These are phyloP conservation scores for Cochlearia excelsa DNA, from an alignment of 345 rosid species.

Conservation along the genomic window DNA sequence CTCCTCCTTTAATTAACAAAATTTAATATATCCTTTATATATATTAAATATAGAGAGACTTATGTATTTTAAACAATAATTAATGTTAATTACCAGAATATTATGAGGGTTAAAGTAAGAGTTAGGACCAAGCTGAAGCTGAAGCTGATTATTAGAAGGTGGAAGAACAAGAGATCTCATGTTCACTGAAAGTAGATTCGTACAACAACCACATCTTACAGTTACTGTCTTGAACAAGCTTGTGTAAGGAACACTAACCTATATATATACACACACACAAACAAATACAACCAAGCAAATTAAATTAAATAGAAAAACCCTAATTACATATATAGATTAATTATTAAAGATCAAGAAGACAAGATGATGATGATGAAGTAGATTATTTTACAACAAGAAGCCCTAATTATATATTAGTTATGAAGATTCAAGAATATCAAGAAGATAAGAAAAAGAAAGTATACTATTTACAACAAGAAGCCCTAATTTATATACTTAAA, in stretches of 20 bases:
- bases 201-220: conserved; percentile 95
- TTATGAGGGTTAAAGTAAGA: conserved; percentile 73
- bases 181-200: conserved; percentile 80
- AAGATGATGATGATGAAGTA: neutral
- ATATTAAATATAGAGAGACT: neutral
- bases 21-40: conserved; percentile 7
- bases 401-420: no score
- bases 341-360: neutral
- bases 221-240: conserved; percentile 96
- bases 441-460: no score
- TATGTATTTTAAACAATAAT: no score
- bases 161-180: conserved; percentile 70
- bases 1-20: conserved; percentile 60
- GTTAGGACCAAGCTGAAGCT: conserved; percentile 60
- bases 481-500: no score
- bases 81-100: conserved; percentile 47
- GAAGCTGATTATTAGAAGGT: conserved; percentile 61
- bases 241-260: conserved; percentile 97
- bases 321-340: no score
- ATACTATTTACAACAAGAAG: no score
- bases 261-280: conserved; percentile 1
- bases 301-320: neutral
- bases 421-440: no score
- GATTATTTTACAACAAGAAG: conserved; percentile 62
- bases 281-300: neutral